A percentile compares a stretch with the other conserved stretches of the same genome.
These are phyloP conservation scores for Candida sp. DNA, from an alignment of 1,139 yeast genomes.

Conservation along the genomic window DNA sequence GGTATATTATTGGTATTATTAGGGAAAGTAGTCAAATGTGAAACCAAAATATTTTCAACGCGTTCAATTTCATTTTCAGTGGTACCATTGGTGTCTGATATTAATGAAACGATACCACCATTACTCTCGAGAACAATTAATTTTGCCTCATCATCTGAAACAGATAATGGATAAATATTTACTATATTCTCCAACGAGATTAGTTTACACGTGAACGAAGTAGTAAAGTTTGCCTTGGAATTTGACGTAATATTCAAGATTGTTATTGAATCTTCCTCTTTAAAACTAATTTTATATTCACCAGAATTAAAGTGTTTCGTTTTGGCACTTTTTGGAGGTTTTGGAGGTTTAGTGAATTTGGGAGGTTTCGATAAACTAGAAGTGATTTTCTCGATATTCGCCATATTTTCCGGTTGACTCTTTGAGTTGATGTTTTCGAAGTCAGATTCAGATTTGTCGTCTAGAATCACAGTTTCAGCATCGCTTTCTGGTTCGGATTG, in stretches of 20 bases:
- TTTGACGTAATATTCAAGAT: neutral
- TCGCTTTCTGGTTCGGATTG: slow-evolving; percentile 17
- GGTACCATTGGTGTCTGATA: neutral
- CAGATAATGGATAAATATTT: neutral
- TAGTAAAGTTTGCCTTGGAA: neutral
- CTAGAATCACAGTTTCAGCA: slow-evolving; percentile 22
- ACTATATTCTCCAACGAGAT: neutral
- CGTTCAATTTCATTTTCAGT: neutral
- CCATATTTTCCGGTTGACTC: neutral
- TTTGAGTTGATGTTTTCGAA: neutral
- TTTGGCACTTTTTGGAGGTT: neutral
- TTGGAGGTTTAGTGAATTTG: neutral
- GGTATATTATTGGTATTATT: too few species aligned
- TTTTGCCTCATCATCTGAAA: neutral
- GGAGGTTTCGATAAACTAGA: neutral
- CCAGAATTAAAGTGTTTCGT: neutral
- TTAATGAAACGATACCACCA: neutral
- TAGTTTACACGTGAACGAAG: neutral
- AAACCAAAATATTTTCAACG: neutral
- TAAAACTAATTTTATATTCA: neutral
- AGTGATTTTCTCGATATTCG: neutral
- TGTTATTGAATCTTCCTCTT: neutral
- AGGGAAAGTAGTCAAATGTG: neutral
- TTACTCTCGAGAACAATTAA: neutral
- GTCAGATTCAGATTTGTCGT: slow-evolving; percentile 8